Percentiles rank a stretch among this genome's conserved stretches.
Conservation (phyloP, 176 grass and related monocot species). For the Calamus simplicifolius region DNA sequence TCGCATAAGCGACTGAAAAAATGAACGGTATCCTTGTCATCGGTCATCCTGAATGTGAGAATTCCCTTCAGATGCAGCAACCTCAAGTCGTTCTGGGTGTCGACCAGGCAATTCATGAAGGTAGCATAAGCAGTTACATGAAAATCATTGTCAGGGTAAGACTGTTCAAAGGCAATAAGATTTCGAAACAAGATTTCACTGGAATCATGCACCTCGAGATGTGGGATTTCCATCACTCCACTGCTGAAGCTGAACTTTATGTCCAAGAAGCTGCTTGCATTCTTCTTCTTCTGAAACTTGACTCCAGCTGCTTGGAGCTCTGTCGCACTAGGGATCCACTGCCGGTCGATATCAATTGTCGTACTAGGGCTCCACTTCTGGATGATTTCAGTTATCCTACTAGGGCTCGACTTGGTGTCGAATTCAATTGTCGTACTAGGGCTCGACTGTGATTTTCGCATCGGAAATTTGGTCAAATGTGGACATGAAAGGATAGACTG, state of each 20-base stretch:
- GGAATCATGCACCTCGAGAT: background rate
- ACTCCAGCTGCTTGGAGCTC: background rate
- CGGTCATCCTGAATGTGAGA: background rate
- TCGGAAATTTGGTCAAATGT: too few relatives aligned
- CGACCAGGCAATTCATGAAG: slow-evolving; percentile 7
- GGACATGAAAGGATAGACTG: background rate
- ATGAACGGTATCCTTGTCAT: background rate
- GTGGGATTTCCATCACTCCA: slow-evolving; percentile 10
- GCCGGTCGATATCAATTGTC: too few relatives aligned
- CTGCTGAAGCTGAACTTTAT: background rate
- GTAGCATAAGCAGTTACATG: background rate
- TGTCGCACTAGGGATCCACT: background rate
- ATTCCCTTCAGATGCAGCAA: background rate
- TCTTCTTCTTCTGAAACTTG: background rate
- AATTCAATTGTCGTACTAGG: too few relatives aligned
- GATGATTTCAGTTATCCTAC: too few relatives aligned
- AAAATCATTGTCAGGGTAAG: background rate
- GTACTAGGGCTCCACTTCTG: too few relatives aligned
- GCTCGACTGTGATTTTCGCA: too few relatives aligned
- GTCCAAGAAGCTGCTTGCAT: slow-evolving; percentile 1
- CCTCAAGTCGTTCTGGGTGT: background rate
- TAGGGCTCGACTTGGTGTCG: too few relatives aligned
- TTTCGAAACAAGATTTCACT: background rate
- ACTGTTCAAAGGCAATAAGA: slow-evolving; percentile 23
- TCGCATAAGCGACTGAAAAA: background rate